Percentiles rank a stretch among this genome's conserved stretches.
Conservation (phyloP, 2,329 filamentous ascomycete species). For the Helotiales sp. region DNA sequence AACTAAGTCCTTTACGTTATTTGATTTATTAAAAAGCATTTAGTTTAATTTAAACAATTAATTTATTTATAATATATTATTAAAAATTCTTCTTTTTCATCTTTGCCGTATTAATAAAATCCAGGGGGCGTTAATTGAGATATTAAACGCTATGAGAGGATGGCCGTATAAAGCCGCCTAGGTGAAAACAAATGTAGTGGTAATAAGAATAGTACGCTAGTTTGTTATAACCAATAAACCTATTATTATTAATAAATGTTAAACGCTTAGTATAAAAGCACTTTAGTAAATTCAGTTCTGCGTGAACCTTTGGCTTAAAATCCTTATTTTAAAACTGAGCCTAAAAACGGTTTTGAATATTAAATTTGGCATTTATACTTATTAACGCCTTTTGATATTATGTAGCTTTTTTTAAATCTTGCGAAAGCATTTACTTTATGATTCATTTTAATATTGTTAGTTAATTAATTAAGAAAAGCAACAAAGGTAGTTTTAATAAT, state of each 20-base stretch:
- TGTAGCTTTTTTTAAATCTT: slow-evolving; percentile 6
- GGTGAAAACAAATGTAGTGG: too few species aligned
- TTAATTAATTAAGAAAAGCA: slow-evolving; percentile 15
- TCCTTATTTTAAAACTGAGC: slow-evolving; percentile 11
- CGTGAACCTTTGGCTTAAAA: slow-evolving; percentile 25
- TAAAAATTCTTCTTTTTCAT: slow-evolving; percentile 27
- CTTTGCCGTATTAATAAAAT: slow-evolving; percentile 19
- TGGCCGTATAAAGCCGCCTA: slow-evolving; percentile 37
- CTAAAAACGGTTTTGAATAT: slow-evolving; percentile 19
- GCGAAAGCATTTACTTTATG: slow-evolving; percentile 25
- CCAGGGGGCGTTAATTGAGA: slow-evolving; percentile 41
- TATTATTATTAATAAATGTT: slow-evolving; percentile 15
- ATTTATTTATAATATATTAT: slow-evolving; percentile 38
- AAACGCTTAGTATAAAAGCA: slow-evolving; percentile 12
- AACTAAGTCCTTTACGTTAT: too few species aligned
- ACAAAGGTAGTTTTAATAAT: slow-evolving; percentile 12
- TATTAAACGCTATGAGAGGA: slow-evolving; percentile 41
- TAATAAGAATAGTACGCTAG: too few species aligned
- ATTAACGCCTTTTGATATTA: slow-evolving; percentile 21
- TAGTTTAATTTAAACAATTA: slow-evolving; percentile 36
- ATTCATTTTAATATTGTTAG: too few species aligned
- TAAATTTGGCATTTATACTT: slow-evolving; percentile 22
- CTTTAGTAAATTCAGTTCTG: slow-evolving; percentile 20
- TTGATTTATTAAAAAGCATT: slow-evolving; percentile 36
- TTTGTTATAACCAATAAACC: too few species aligned